A percentile compares a stretch with the other conserved stretches of the same genome.
Evolutionary conservation across 2,329 filamentous ascomycete species (phyloP).

Genomic region (Epicoccum sorghinum): DNA sequence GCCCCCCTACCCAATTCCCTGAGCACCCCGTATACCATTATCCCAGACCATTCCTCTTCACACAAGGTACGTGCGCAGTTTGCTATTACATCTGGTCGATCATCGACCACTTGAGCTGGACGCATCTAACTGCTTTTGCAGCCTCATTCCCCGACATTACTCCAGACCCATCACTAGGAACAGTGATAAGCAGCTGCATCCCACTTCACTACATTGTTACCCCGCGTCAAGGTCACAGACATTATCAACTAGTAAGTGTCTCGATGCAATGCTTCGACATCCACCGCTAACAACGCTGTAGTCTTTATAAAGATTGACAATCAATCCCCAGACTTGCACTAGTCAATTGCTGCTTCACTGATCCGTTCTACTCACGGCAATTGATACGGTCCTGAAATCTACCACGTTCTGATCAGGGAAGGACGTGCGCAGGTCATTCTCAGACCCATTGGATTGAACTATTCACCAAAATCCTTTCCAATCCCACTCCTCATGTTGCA

Average conservation of each 20-base stretch:
- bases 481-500: slow-evolving; percentile 46
- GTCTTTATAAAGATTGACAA: too few species aligned
- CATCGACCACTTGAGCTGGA: background rate
- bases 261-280: background rate
- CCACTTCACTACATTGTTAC: background rate
- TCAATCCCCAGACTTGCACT: background rate
- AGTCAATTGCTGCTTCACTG: background rate
- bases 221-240: background rate
- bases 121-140: slow-evolving; percentile 5
- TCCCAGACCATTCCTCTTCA: slow-evolving; percentile 19
- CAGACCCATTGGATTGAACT: too few species aligned
- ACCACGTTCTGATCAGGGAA: background rate
- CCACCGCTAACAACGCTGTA: background rate
- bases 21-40: slow-evolving; percentile 27
- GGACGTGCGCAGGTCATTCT: background rate
- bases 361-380: too few species aligned
- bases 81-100: slow-evolving; percentile 1
- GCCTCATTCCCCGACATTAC: background rate
- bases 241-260: background rate
- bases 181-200: background rate
- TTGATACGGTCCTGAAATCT: background rate
- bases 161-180: background rate
- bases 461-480: background rate
- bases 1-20: slow-evolving; percentile 12
- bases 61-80: slow-evolving; percentile 21